Conservation (phyloP, 164 flowering plant species). For the Warburgia ugandensis region DNA sequence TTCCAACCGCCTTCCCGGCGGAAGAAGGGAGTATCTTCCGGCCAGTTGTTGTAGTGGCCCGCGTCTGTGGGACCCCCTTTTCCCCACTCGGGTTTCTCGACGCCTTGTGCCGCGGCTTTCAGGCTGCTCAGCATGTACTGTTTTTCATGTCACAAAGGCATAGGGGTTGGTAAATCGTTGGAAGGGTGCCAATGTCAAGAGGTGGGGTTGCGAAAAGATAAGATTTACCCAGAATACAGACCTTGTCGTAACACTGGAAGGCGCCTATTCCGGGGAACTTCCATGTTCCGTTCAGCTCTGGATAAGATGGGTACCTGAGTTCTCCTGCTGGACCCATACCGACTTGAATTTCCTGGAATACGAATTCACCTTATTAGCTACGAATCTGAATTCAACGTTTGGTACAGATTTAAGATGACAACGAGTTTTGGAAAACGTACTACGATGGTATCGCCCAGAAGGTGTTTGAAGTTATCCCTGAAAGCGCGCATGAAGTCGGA, state of each 20-base stretch:
- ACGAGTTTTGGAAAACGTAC: slow-evolving; percentile 26
- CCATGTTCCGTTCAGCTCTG: slow-evolving; percentile 88
- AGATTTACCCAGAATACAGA: too few species aligned
- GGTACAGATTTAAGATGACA: too few species aligned
- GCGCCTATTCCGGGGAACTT: slow-evolving; percentile 96
- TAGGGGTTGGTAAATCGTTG: too few species aligned
- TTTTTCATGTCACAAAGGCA: too few species aligned
- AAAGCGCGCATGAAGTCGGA: slow-evolving; percentile 87
- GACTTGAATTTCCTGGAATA: slow-evolving; percentile 86
- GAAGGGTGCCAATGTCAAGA: too few species aligned
- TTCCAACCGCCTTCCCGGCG: slow-evolving; percentile 72
- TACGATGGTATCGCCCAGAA: slow-evolving; percentile 89
- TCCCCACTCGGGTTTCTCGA: slow-evolving; percentile 88
- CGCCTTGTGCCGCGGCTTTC: slow-evolving; percentile 81
- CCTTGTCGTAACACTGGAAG: slow-evolving; percentile 94
- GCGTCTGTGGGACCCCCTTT: slow-evolving; percentile 88
- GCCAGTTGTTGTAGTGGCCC: slow-evolving; percentile 89
- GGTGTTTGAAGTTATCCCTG: slow-evolving; percentile 67
- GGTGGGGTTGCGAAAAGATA: too few species aligned
- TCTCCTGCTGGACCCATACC: slow-evolving; percentile 99
- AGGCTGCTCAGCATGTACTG: slow-evolving; percentile 84
- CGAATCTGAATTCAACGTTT: too few species aligned
- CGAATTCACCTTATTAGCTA: too few species aligned
- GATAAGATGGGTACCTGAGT: slow-evolving; percentile 92
- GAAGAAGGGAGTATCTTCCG: slow-evolving; percentile 85